Conservation (phyloP, 2,329 filamentous ascomycete genomes). For the Neonectria hederae region DNA sequence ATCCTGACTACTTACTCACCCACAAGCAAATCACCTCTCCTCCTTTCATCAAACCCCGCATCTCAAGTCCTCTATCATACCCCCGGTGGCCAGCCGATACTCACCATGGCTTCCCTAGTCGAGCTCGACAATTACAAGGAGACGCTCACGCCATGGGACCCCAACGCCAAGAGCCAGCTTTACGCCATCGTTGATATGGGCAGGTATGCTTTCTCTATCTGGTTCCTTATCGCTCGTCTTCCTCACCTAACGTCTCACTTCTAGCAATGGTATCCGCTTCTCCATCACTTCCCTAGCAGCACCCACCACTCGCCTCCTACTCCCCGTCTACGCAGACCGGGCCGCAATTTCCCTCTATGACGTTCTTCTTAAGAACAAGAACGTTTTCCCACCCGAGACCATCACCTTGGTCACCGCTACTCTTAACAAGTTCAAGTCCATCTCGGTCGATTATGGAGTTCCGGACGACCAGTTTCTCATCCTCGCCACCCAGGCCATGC, state of each 20-base stretch:
- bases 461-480: slow-evolving; percentile 72
- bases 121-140: slow-evolving; percentile 62
- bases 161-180: slow-evolving; percentile 57
- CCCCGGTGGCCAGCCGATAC: background rate
- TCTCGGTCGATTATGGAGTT: slow-evolving; percentile 76
- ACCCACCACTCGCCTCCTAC: slow-evolving; percentile 75
- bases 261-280: slow-evolving; percentile 91
- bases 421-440: slow-evolving; percentile 74
- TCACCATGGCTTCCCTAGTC: slow-evolving; percentile 48
- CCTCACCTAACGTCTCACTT: slow-evolving; percentile 9
- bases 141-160: slow-evolving; percentile 60
- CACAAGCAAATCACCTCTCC: background rate
- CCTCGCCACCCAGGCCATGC: slow-evolving; percentile 89
- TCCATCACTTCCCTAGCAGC: slow-evolving; percentile 85
- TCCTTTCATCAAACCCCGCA: background rate
- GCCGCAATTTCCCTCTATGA: slow-evolving; percentile 88
- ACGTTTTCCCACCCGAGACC: slow-evolving; percentile 61
- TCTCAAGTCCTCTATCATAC: background rate
- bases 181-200: slow-evolving; percentile 70
- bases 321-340: slow-evolving; percentile 80
- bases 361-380: slow-evolving; percentile 62
- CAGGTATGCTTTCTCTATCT: slow-evolving; percentile 52
- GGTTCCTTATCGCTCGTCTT: background rate
- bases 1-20: background rate
- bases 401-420: slow-evolving; percentile 73